phyloP scores from a whole-genome alignment of 2,329 filamentous ascomycete genomes.

The Mycosphaerelloides madeirae region DNA sequence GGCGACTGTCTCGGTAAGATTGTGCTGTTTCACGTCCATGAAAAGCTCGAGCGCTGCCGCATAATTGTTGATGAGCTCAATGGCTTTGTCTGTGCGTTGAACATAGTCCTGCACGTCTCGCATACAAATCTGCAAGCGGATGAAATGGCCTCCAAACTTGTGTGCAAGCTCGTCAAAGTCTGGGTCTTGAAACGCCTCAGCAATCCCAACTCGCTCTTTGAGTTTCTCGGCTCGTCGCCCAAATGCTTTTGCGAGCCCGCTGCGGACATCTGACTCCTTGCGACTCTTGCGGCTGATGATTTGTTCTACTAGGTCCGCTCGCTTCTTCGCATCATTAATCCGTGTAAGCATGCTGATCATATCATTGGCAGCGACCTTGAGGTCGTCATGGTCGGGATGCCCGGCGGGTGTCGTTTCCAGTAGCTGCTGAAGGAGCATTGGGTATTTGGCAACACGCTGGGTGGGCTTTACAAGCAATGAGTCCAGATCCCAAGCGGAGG shows the following conservation, averaged over 20 bases:
- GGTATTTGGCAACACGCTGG: slow-evolving; percentile 91
- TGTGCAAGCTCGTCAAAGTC: slow-evolving; percentile 77
- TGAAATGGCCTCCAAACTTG: slow-evolving; percentile 85
- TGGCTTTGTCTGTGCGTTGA: slow-evolving; percentile 71
- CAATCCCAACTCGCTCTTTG: slow-evolving; percentile 63
- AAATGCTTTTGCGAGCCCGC: slow-evolving; percentile 83
- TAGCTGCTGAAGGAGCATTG: slow-evolving; percentile 75
- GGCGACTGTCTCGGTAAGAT: slow-evolving; percentile 79
- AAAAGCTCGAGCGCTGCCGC: slow-evolving; percentile 77
- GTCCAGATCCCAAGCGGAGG: slow-evolving; percentile 88
- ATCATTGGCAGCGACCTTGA: slow-evolving; percentile 70
- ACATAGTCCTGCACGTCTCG: slow-evolving; percentile 93
- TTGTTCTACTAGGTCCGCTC: slow-evolving; percentile 85
- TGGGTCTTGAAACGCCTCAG: slow-evolving; percentile 68
- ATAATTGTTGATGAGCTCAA: slow-evolving; percentile 75
- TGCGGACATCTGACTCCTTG: slow-evolving; percentile 81
- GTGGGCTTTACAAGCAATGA: slow-evolving; percentile 96
- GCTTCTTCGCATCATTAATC: slow-evolving; percentile 94
- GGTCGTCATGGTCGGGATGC: slow-evolving; percentile 70
- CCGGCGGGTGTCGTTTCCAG: slow-evolving; percentile 72
- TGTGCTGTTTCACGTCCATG: slow-evolving; percentile 64
- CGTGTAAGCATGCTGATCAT: slow-evolving; percentile 56
- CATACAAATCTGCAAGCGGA: slow-evolving; percentile 85
- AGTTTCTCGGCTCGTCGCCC: slow-evolving; percentile 83
- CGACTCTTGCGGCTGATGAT: slow-evolving; percentile 73